These are phyloP conservation scores for Afroboletus lepidellus DNA, from an alignment of 1,284 basidiomycete genomes.

Conservation along the genomic window DNA sequence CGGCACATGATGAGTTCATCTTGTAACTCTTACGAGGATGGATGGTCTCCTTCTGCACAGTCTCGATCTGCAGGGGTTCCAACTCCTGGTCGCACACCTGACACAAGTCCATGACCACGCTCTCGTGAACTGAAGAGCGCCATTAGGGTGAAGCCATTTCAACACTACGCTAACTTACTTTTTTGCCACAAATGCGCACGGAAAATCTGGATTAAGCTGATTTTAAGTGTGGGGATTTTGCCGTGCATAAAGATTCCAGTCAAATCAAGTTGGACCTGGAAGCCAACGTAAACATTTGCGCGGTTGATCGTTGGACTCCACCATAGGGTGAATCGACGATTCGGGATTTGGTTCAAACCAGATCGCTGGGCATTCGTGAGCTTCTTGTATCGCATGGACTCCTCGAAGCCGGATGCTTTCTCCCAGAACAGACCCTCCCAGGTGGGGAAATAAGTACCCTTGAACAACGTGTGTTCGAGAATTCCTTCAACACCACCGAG, in stretches of 20 bases:
- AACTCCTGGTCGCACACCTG: conserved; percentile 99
- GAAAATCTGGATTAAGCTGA: conserved; percentile 99
- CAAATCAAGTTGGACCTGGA: conserved; percentile 98
- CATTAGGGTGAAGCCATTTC: conserved; percentile 11
- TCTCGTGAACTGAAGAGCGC: conserved; percentile 64
- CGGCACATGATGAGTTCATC: conserved; percentile 98
- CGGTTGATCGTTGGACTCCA: conserved; percentile 99
- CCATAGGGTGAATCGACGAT: conserved; percentile 99
- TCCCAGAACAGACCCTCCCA: conserved; percentile 97
- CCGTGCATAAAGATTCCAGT: conserved; percentile 97
- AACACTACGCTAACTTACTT: conserved; percentile 50
- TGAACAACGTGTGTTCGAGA: conserved; percentile 96
- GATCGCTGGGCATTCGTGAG: conserved; percentile 94
- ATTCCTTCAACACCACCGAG: conserved; percentile 98
- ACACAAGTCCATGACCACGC: conserved; percentile 97
- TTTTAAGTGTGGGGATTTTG: conserved; percentile 97
- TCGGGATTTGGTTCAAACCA: conserved; percentile 97
- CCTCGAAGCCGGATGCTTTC: conserved; percentile 92
- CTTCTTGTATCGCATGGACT: conserved; percentile 98
- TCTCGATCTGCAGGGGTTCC: conserved; percentile 98
- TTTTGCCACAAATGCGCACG: conserved; percentile 99
- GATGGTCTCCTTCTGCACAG: conserved; percentile 99
- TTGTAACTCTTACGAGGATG: conserved; percentile 99
- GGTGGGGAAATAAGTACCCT: conserved; percentile 93
- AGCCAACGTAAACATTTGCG: conserved; percentile 98